Evolutionary conservation across 2,329 filamentous ascomycete genomes (phyloP).

Genomic region (Fusarium luffae): DNA sequence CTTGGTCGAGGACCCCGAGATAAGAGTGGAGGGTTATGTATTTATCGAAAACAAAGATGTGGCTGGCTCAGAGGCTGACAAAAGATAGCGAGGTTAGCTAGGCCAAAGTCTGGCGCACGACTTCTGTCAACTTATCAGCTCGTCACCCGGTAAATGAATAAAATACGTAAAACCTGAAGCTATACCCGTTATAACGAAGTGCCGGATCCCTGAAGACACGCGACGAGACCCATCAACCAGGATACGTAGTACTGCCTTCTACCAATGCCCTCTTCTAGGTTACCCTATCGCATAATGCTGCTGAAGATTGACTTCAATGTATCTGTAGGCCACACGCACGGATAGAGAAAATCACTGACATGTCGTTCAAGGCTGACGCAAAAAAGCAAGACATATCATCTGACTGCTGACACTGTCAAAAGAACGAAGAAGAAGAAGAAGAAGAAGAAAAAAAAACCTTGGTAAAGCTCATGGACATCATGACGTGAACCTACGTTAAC

Average conservation of each 20-base stretch:
- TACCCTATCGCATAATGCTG: not conserved
- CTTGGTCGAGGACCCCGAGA: slow-evolving; percentile 29
- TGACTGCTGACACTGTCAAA: not conserved
- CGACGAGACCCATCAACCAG: slow-evolving; percentile 32
- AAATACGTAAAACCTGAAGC: not conserved
- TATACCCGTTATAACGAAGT: slow-evolving; percentile 13
- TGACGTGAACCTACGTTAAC: slow-evolving; percentile 17
- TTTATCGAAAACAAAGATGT: not conserved
- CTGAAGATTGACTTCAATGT: not conserved
- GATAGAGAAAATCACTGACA: not conserved
- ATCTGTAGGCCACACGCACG: not conserved
- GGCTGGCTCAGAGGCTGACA: not conserved
- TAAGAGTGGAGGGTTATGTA: slow-evolving; percentile 18
- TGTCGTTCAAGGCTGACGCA: not conserved
- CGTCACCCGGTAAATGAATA: not conserved
- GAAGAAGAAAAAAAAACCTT: not conserved
- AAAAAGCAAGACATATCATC: not conserved
- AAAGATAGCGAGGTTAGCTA: not conserved
- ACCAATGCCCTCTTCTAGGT: slow-evolving; percentile 6
- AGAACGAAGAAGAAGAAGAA: not conserved
- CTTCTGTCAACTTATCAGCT: not conserved
- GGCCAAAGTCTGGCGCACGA: not conserved
- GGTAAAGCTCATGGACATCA: not conserved
- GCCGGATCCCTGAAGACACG: slow-evolving; percentile 34
- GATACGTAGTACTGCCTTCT: slow-evolving; percentile 15